A percentile compares a stretch with the other conserved stretches of the same genome.
Evolutionary conservation across 768 basidiomycete species (phyloP).

Genomic region (Grammothele lineata): DNA sequence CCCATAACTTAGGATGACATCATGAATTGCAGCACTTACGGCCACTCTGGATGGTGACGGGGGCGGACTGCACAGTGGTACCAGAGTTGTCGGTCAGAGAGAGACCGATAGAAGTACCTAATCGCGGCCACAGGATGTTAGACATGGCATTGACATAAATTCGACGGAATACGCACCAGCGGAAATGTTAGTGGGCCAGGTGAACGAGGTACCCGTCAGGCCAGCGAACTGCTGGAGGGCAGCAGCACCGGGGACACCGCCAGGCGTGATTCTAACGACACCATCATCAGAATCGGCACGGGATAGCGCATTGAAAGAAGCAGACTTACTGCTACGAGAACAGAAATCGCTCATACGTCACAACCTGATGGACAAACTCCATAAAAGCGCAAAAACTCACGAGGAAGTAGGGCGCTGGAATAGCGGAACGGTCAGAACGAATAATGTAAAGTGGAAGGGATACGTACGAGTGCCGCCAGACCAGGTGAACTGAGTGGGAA

Average conservation of each 20-base stretch:
- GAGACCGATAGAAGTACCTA: slow-evolving; percentile 54
- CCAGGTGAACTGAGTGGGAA: slow-evolving; percentile 48
- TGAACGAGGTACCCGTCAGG: slow-evolving; percentile 36
- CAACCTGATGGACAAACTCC: too few relatives aligned
- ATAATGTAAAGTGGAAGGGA: not conserved
- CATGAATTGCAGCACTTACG: slow-evolving; percentile 29
- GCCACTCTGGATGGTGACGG: slow-evolving; percentile 45
- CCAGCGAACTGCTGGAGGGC: slow-evolving; percentile 45
- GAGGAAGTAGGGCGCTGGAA: slow-evolving; percentile 57
- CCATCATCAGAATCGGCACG: too few relatives aligned
- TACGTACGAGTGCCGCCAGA: slow-evolving; percentile 51
- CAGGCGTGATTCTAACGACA: slow-evolving; percentile 55
- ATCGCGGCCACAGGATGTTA: too few relatives aligned
- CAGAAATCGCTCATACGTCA: too few relatives aligned
- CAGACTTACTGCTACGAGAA: slow-evolving; percentile 38
- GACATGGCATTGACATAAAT: too few relatives aligned
- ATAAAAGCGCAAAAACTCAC: slow-evolving; percentile 39
- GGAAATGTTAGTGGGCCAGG: slow-evolving; percentile 53
- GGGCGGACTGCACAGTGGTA: slow-evolving; percentile 39
- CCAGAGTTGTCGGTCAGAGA: slow-evolving; percentile 62
- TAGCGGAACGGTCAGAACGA: slow-evolving; percentile 6
- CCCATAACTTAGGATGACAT: too few relatives aligned
- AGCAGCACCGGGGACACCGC: slow-evolving; percentile 37
- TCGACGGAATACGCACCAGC: slow-evolving; percentile 36
- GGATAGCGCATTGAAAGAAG: too few relatives aligned